Percentiles rank a stretch among this genome's conserved stretches.
These are phyloP conservation scores for Taphrina flavorubra DNA, from an alignment of 1,139 yeast species.

Conservation along the genomic window DNA sequence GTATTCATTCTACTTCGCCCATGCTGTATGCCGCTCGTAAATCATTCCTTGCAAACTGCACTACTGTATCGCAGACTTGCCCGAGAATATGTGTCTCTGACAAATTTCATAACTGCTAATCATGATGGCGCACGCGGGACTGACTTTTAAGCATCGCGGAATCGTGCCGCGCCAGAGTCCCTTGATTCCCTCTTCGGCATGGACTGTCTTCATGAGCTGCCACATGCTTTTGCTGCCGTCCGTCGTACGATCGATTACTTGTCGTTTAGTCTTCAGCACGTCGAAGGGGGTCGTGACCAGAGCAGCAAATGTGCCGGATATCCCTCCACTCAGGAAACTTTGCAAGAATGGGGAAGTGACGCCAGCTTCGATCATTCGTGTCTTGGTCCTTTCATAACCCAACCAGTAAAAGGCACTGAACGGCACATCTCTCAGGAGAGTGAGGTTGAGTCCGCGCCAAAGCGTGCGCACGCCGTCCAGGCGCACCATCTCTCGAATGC, in stretches of 20 bases:
- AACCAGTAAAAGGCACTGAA: conserved; percentile 96
- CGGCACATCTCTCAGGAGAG: conserved; percentile 97
- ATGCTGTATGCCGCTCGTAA: background rate
- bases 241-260: conserved; percentile 57
- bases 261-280: conserved; percentile 93
- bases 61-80: conserved; percentile 19
- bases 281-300: conserved; percentile 90
- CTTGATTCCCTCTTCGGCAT: conserved; percentile 70
- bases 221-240: conserved; percentile 60
- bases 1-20: background rate
- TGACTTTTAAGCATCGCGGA: conserved; percentile 87
- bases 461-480: conserved; percentile 67
- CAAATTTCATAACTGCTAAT: conserved; percentile 92
- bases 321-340: conserved; percentile 81
- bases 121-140: conserved; percentile 99
- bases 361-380: conserved; percentile 45
- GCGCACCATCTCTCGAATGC: conserved; percentile 62
- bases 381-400: conserved; percentile 61
- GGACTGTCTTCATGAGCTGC: conserved; percentile 65
- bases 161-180: conserved; percentile 84
- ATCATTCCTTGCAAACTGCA: background rate
- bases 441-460: conserved; percentile 83
- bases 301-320: conserved; percentile 87
- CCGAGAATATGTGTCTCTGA: conserved; percentile 53
- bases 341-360: conserved; percentile 65